These are phyloP conservation scores for Nakaseomyces sp. DNA, from an alignment of 1,139 yeast genomes.

Conservation along the genomic window DNA sequence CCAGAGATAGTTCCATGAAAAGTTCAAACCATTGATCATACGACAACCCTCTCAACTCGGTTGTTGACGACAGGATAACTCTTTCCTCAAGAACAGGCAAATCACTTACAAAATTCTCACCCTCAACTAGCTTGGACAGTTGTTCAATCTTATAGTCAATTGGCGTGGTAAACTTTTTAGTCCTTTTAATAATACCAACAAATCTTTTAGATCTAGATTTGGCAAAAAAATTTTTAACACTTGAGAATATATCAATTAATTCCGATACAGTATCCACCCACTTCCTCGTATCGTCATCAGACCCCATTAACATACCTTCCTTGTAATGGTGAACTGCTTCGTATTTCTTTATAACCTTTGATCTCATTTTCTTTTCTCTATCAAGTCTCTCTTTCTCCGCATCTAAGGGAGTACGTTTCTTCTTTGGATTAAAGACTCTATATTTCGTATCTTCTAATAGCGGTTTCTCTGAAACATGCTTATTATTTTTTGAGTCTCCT, in stretches of 20 bases:
- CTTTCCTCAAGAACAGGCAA: constrained; percentile 33
- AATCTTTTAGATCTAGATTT: constrained; percentile 61
- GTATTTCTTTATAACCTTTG: constrained; percentile 57
- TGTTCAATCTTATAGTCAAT: constrained; percentile 67
- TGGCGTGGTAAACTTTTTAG: constrained; percentile 52
- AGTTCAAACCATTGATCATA: constrained; percentile 80
- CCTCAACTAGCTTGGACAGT: constrained; percentile 58
- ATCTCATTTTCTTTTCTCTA: constrained; percentile 49
- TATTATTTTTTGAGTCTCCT: constrained; percentile 11
- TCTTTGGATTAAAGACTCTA: constrained; percentile 24
- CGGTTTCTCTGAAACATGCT: constrained; percentile 26
- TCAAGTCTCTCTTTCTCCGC: constrained; percentile 51
- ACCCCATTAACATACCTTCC: constrained; percentile 45
- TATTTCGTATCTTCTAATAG: constrained; percentile 33
- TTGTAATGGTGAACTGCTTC: constrained; percentile 52
- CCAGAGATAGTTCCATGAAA: constrained; percentile 68
- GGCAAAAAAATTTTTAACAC: constrained; percentile 70
- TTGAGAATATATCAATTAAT: constrained; percentile 70
- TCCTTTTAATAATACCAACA: constrained; percentile 56
- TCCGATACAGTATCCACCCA: constrained; percentile 86
- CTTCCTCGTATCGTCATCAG: constrained; percentile 54
- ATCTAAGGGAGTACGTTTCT: constrained; percentile 33
- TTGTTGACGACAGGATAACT: constrained; percentile 35
- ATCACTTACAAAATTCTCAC: constrained; percentile 36
- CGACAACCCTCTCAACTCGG: constrained; percentile 62